Base-by-base conservation (phyloP, 108 stramenopile genomes). In the Mediolabrus comicus region DNA sequence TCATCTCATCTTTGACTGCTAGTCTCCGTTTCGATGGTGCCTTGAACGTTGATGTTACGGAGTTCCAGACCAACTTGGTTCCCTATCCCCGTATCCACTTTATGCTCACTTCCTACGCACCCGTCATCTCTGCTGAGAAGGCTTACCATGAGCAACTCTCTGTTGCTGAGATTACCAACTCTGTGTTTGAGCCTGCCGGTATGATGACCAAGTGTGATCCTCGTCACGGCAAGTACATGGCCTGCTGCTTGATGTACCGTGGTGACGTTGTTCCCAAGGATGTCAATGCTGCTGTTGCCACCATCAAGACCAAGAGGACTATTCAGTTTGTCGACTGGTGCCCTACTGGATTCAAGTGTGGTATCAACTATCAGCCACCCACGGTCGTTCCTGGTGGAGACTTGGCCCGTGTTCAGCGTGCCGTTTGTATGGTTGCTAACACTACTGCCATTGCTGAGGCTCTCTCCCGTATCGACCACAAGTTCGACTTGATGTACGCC, bases 401-500 rank as follows among this genome's bases (percentile, higher is more conserved):
- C 67, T 79, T 97, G 67, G 95, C 97, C 35, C 90, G 90, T 62
- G 95, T 97, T 64, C 95, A 97, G 86, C 96, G 98, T 67, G 97
- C 97, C 36, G 97, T 98, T 36, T 98, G 97, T 83, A 99, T 99
- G 98, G 97, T 99, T 72, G 96, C 97, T 84, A 99, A 99, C 92
- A 99, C 97, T 69, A 99, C 97, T 43, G 98, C 98, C 75, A 98
- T 99, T 80, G 98, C 95, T 57, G 98, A 98, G 87, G 97, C 96
- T 24, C 85, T 98, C 28, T 90, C 90, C 24, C 96, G 98, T 80
- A 98, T 99, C 62, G 98, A 99, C 74, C 98, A 98, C 96, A 93
- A 99, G 95, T 99, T 99, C 88, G 98, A 99, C 85, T 94, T 98
- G 61, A 99, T 99, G 98, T 99, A 99, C 81, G 97, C 97, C 91